Conservation (phyloP, 1,139 yeast species). For the Candida neerlandica region DNA sequence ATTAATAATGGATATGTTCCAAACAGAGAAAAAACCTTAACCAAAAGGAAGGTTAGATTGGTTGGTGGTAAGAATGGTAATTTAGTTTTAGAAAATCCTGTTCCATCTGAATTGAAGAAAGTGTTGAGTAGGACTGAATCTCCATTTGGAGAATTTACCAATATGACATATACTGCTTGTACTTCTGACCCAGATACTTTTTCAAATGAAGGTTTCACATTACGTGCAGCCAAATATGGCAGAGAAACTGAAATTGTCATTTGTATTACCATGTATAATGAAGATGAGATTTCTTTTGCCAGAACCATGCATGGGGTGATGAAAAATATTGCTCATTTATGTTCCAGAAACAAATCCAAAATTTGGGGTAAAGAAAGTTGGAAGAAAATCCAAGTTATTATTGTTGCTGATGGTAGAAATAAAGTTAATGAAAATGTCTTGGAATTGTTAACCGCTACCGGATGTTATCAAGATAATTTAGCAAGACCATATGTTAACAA, state of each 20-base stretch:
- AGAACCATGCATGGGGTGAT: slow-evolving; percentile 51
- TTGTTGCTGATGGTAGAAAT: slow-evolving; percentile 51
- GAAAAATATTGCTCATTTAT: slow-evolving; percentile 50
- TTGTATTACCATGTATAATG: slow-evolving; percentile 61
- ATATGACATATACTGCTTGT: slow-evolving; percentile 94
- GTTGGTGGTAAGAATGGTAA: slow-evolving; percentile 67
- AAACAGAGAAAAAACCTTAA: slow-evolving; percentile 34
- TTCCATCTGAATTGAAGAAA: slow-evolving; percentile 81
- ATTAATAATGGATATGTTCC: slow-evolving; percentile 44
- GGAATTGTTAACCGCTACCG: slow-evolving; percentile 50
- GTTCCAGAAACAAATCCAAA: slow-evolving; percentile 44
- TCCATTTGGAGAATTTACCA: slow-evolving; percentile 80
- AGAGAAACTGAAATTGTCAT: slow-evolving; percentile 88
- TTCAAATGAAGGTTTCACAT: slow-evolving; percentile 74
- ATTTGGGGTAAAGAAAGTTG: slow-evolving; percentile 54
- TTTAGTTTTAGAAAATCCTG: slow-evolving; percentile 87
- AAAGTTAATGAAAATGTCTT: slow-evolving; percentile 52
- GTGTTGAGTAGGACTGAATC: slow-evolving; percentile 81
- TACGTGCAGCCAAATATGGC: slow-evolving; percentile 80
- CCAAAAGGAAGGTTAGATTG: slow-evolving; percentile 60
- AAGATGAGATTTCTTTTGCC: slow-evolving; percentile 49
- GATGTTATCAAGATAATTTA: slow-evolving; percentile 52
- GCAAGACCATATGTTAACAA: slow-evolving; percentile 68
- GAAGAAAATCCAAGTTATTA: slow-evolving; percentile 52
- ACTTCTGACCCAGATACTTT: slow-evolving; percentile 88